Conservation (phyloP, 768 basidiomycete genomes). For the Pulveroboletus sp. region DNA sequence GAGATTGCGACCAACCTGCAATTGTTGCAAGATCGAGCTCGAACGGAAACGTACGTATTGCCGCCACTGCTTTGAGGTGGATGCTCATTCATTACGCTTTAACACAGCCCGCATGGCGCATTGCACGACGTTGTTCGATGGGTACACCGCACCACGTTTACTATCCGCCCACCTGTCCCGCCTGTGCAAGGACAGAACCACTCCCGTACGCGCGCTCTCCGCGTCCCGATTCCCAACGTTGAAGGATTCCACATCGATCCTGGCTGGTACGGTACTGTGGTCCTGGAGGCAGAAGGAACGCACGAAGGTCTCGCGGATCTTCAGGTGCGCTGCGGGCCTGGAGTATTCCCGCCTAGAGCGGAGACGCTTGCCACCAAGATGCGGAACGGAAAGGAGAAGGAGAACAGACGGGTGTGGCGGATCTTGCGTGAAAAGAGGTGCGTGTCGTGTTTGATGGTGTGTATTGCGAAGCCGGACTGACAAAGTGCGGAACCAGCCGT, state of each 20-base stretch:
- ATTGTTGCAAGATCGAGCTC: constrained; percentile 69
- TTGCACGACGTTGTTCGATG: constrained; percentile 81
- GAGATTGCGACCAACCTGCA: constrained; percentile 72
- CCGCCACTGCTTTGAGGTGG: not conserved
- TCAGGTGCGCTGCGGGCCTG: constrained; percentile 64
- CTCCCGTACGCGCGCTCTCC: constrained; percentile 25
- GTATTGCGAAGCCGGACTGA: constrained; percentile 1
- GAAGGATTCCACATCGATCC: constrained; percentile 60
- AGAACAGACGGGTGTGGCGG: constrained; percentile 56
- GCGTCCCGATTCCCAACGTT: constrained; percentile 50
- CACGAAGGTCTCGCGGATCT: constrained; percentile 80
- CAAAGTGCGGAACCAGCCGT: constrained; percentile 5
- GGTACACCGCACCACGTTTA: constrained; percentile 78
- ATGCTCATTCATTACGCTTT: constrained; percentile 4
- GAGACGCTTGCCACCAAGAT: constrained; percentile 32
- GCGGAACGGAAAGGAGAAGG: constrained; percentile 37
- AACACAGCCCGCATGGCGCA: constrained; percentile 65
- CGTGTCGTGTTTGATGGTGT: constrained; percentile 12
- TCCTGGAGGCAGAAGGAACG: constrained; percentile 84
- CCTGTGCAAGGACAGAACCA: constrained; percentile 26
- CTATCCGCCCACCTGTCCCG: constrained; percentile 48
- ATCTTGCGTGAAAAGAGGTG: constrained; percentile 79
- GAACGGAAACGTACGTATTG: constrained; percentile 71
- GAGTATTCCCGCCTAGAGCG: constrained; percentile 59
- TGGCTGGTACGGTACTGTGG: constrained; percentile 79